Conservation (phyloP, 1,284 basidiomycete species). For the Malassezia equina region DNA sequence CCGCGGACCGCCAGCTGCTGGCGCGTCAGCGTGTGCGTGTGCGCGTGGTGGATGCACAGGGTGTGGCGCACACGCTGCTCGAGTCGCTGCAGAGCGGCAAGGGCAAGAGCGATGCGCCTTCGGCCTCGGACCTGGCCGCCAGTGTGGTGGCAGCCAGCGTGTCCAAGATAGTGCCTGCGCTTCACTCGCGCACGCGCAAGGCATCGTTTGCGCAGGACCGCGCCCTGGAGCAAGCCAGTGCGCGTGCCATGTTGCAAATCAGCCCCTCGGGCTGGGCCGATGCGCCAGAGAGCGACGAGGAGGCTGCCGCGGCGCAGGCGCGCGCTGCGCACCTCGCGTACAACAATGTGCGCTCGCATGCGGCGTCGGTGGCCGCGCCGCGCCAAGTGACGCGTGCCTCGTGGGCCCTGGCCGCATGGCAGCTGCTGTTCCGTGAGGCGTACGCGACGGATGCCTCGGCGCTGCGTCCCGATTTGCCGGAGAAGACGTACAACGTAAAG, state of each 20-base stretch:
- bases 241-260: slow-evolving; percentile 13
- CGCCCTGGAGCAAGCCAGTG: slow-evolving; percentile 21
- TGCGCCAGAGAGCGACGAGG: slow-evolving; percentile 17
- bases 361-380: slow-evolving; percentile 22
- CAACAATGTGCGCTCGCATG: slow-evolving; percentile 33
- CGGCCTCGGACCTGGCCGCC: slow-evolving; percentile 31
- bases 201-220: background rate
- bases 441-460: slow-evolving; percentile 30
- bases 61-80: slow-evolving; percentile 30
- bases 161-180: background rate
- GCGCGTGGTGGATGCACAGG: slow-evolving; percentile 32
- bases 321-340: slow-evolving; percentile 36
- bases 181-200: slow-evolving; percentile 2
- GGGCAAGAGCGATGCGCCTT: slow-evolving; percentile 29
- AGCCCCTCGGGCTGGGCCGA: background rate
- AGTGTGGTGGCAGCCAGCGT: slow-evolving; percentile 30
- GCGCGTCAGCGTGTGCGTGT: slow-evolving; percentile 34
- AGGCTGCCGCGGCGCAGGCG: slow-evolving; percentile 26
- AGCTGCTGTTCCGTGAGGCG: slow-evolving; percentile 47
- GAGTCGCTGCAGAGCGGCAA: slow-evolving; percentile 24
- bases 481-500: slow-evolving; percentile 84
- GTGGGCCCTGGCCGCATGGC: slow-evolving; percentile 45
- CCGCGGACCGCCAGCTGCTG: slow-evolving; percentile 37
- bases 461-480: slow-evolving; percentile 68
- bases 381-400: slow-evolving; percentile 23